Conservation (phyloP, 176 grass and related monocot genomes). For the Rhynchospora pubera region DNA sequence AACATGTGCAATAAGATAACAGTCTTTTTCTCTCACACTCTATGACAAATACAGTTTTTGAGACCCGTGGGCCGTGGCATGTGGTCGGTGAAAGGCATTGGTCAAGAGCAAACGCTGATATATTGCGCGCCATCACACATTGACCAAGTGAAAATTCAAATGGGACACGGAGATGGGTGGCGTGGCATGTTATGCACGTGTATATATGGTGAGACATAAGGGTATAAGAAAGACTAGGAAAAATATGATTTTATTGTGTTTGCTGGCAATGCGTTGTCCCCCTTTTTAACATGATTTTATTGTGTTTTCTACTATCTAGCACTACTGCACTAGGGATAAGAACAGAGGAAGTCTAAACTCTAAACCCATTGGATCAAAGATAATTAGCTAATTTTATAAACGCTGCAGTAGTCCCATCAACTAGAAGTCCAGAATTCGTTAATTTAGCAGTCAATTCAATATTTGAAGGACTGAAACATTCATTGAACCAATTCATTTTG, state of each 20-base stretch:
- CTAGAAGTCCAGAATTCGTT: neutral
- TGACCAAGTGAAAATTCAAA: conserved; percentile 7
- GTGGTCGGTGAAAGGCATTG: neutral
- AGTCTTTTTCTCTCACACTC: neutral
- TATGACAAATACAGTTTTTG: neutral
- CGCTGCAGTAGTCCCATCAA: neutral
- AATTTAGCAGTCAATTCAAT: neutral
- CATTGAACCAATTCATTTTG: neutral
- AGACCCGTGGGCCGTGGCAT: neutral
- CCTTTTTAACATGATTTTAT: neutral
- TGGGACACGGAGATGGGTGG: neutral
- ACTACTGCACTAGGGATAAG: neutral
- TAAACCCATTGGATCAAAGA: neutral
- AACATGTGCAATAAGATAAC: conserved; percentile 18
- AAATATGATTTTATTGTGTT: neutral
- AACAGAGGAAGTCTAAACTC: neutral
- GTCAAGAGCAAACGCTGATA: neutral
- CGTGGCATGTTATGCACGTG: neutral
- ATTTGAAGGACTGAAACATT: neutral
- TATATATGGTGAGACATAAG: neutral
- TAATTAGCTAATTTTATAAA: neutral
- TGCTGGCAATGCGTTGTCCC: neutral
- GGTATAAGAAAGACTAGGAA: neutral
- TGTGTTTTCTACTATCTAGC: neutral
- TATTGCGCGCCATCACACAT: neutral